phyloP scores from a whole-genome alignment of 371 early-diverging fungal genomes.

The Mucor saturninus region DNA sequence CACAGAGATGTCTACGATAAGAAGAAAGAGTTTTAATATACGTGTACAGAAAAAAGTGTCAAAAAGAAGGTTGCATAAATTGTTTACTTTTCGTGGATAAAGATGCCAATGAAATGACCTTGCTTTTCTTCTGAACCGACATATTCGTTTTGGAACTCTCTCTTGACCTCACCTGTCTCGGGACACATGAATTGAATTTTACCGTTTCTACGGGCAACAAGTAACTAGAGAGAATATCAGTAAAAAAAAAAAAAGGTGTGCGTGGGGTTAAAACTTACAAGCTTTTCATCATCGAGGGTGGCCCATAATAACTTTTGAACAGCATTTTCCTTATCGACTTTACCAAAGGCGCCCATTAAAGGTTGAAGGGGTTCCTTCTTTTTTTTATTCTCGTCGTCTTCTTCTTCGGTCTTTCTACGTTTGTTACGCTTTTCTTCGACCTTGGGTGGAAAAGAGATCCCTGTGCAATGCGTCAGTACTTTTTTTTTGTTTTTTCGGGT shows the following conservation, averaged over 20 bases:
- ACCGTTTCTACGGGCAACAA: slow-evolving; percentile 73
- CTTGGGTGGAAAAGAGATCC: slow-evolving; percentile 40
- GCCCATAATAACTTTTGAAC: slow-evolving; percentile 63
- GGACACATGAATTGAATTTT: slow-evolving; percentile 59
- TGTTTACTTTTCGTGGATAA: slow-evolving; percentile 54
- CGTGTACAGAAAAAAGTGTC: too few relatives aligned
- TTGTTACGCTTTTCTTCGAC: slow-evolving; percentile 30
- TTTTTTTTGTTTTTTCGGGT: neutral
- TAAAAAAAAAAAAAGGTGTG: neutral
- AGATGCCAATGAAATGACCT: slow-evolving; percentile 67
- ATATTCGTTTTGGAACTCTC: slow-evolving; percentile 51
- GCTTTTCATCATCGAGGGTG: slow-evolving; percentile 29
- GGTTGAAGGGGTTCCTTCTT: slow-evolving; percentile 38
- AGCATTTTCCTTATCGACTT: slow-evolving; percentile 55
- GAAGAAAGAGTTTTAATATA: neutral
- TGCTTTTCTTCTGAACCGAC: slow-evolving; percentile 42
- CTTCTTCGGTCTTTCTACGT: slow-evolving; percentile 26
- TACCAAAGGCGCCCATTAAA: slow-evolving; percentile 53
- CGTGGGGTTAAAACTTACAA: slow-evolving; percentile 25
- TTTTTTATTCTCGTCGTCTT: slow-evolving; percentile 25
- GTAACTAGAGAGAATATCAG: slow-evolving; percentile 33
- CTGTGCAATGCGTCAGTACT: slow-evolving; percentile 12
- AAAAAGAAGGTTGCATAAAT: too few relatives aligned
- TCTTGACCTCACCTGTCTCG: slow-evolving; percentile 50
- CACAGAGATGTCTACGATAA: slow-evolving; percentile 31